These are phyloP conservation scores for Hymenoscyphus linearis DNA, from an alignment of 2,329 filamentous ascomycete genomes.

Conservation along the genomic window DNA sequence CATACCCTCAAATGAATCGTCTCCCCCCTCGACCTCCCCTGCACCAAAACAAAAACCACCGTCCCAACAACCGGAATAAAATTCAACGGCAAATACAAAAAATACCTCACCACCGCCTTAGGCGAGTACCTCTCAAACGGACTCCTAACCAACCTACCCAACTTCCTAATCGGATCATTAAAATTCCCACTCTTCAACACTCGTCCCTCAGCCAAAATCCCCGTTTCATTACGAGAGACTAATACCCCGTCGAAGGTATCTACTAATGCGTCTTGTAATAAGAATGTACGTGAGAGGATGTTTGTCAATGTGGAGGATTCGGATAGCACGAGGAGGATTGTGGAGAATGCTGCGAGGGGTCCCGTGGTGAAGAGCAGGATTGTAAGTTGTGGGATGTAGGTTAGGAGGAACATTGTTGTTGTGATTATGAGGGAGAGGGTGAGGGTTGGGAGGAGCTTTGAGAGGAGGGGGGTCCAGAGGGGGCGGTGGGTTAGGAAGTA, in stretches of 20 bases:
- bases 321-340: slow-evolving; percentile 61
- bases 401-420: slow-evolving; percentile 77
- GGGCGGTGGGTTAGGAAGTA: slow-evolving; percentile 52
- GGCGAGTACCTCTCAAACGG: slow-evolving; percentile 53
- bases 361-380: slow-evolving; percentile 81
- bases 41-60: slow-evolving; percentile 69
- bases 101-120: slow-evolving; percentile 57
- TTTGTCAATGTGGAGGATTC: slow-evolving; percentile 56
- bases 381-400: slow-evolving; percentile 80
- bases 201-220: slow-evolving; percentile 68
- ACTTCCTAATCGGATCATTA: slow-evolving; percentile 46
- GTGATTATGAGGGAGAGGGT: slow-evolving; percentile 69
- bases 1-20: slow-evolving; percentile 50
- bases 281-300: slow-evolving; percentile 58
- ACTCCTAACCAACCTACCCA: slow-evolving; percentile 53
- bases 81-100: slow-evolving; percentile 82
- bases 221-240: slow-evolving; percentile 44
- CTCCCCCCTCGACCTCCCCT: slow-evolving; percentile 45
- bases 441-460: slow-evolving; percentile 55
- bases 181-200: slow-evolving; percentile 57
- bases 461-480: slow-evolving; percentile 55
- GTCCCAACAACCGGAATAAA: slow-evolving; percentile 90
- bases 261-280: slow-evolving; percentile 75
- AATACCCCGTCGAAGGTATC: slow-evolving; percentile 83
- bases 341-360: slow-evolving; percentile 69